Percentiles rank a stretch among this genome's conserved stretches.
phyloP scores from a whole-genome alignment of 2,329 filamentous ascomycete genomes.

The Venturia carpophila region DNA sequence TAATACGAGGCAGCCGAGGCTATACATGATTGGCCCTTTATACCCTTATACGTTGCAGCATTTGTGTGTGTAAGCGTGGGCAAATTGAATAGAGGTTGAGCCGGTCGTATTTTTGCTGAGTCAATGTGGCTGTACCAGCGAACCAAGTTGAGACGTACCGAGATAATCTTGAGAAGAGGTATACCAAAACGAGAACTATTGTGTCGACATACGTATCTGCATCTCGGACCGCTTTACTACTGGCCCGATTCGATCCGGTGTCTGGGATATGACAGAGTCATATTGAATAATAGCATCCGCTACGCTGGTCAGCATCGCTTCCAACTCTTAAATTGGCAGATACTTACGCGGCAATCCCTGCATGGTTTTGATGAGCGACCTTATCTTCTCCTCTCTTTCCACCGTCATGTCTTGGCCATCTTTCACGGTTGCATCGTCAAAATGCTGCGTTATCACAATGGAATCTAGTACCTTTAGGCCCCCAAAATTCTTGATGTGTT shows the following conservation, averaged over 20 bases:
- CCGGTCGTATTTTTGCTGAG: too few species aligned
- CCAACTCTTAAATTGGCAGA: neutral
- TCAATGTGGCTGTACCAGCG: too few species aligned
- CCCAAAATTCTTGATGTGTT: neutral
- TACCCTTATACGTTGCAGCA: too few species aligned
- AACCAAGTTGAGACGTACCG: too few species aligned
- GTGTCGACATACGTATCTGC: conserved; percentile 8
- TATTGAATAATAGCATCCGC: neutral
- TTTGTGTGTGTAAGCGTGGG: too few species aligned
- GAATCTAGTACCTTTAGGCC: neutral
- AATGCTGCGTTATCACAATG: conserved; percentile 12
- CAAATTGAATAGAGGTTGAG: too few species aligned
- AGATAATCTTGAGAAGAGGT: too few species aligned
- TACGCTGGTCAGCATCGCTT: neutral
- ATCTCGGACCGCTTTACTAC: neutral
- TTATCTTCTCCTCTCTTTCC: neutral
- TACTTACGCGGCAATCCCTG: conserved; percentile 6
- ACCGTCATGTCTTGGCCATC: neutral
- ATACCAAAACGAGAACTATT: neutral
- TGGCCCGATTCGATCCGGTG: neutral
- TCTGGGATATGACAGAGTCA: neutral
- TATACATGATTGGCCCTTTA: too few species aligned
- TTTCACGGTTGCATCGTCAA: neutral
- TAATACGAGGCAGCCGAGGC: too few species aligned
- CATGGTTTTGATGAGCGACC: neutral